Conservation (phyloP, 768 basidiomycete genomes). For the Galerina marginata region DNA sequence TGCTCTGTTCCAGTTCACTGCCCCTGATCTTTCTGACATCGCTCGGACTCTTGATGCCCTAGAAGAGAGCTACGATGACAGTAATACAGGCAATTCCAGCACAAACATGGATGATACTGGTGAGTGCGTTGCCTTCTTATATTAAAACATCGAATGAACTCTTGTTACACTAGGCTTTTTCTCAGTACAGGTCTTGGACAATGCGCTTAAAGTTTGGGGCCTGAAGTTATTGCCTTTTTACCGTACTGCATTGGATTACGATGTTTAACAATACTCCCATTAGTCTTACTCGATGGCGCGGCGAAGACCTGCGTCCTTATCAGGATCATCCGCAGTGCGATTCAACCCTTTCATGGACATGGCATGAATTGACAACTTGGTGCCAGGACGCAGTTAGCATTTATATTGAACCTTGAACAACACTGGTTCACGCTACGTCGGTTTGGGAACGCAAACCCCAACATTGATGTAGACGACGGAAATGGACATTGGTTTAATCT, state of each 20-base stretch:
- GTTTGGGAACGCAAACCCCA: constrained; percentile 63
- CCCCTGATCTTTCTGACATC: constrained; percentile 79
- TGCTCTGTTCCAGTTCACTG: constrained; percentile 60
- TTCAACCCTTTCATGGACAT: constrained; percentile 14
- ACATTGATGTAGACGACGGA: constrained; percentile 47
- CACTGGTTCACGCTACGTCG: constrained; percentile 92
- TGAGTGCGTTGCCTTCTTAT: constrained; percentile 23
- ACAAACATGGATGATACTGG: constrained; percentile 95
- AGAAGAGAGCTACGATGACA: constrained; percentile 63
- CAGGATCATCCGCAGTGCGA: constrained; percentile 80
- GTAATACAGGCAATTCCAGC: constrained; percentile 50
- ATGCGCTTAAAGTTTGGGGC: constrained; percentile 85
- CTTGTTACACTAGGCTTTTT: constrained; percentile 70
- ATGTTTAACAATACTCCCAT: constrained; percentile 6
- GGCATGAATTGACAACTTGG: constrained; percentile 1
- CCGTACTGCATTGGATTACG: background rate
- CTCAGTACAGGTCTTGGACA: constrained; percentile 87
- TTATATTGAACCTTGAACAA: constrained; percentile 83
- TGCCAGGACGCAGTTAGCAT: constrained; percentile 78
- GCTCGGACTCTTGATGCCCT: constrained; percentile 70
- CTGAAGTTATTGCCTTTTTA: constrained; percentile 57
- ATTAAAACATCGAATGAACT: background rate
- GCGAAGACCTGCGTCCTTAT: constrained; percentile 78
- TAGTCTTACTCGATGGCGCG: constrained; percentile 85
- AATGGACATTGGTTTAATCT: constrained; percentile 88